phyloP scores from a whole-genome alignment of 1,284 basidiomycete species.

The Crocinoboletus sp. region DNA sequence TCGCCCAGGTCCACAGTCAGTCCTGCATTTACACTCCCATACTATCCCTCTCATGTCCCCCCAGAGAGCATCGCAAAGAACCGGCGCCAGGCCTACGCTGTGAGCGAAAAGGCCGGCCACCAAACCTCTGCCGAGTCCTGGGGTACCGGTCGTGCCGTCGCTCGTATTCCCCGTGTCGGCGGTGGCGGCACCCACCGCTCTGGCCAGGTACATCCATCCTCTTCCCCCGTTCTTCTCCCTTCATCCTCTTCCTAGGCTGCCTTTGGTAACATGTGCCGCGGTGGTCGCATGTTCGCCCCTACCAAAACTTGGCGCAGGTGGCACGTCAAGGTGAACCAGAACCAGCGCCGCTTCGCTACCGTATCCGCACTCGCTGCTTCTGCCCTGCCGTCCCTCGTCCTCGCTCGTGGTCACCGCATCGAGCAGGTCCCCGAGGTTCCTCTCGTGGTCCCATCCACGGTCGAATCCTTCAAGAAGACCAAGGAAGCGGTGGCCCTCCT shows the following conservation, averaged over 20 bases:
- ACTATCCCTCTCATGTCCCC: background rate
- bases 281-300: slow-evolving; percentile 99
- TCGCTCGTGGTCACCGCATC: slow-evolving; percentile 98
- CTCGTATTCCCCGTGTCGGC: slow-evolving; percentile 99
- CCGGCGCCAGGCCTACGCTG: slow-evolving; percentile 96
- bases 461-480: slow-evolving; percentile 93
- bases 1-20: slow-evolving; percentile 98
- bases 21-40: slow-evolving; percentile 12
- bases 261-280: slow-evolving; percentile 99
- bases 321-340: slow-evolving; percentile 99
- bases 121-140: slow-evolving; percentile 99
- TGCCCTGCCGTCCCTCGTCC: slow-evolving; percentile 96
- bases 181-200: slow-evolving; percentile 99
- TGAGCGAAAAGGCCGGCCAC: slow-evolving; percentile 97
- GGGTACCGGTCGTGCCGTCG: slow-evolving; percentile 99
- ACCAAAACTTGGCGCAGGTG: slow-evolving; percentile 99
- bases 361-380: slow-evolving; percentile 98
- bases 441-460: slow-evolving; percentile 78
- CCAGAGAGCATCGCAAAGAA: slow-evolving; percentile 98
- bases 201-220: slow-evolving; percentile 64
- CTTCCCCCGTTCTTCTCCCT: background rate
- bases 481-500: slow-evolving; percentile 96
- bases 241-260: slow-evolving; percentile 61
- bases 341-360: slow-evolving; percentile 97
- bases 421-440: slow-evolving; percentile 98